These are phyloP conservation scores for Neurospora sp. DNA, from an alignment of 495 filamentous ascomycete species.

Conservation along the genomic window DNA sequence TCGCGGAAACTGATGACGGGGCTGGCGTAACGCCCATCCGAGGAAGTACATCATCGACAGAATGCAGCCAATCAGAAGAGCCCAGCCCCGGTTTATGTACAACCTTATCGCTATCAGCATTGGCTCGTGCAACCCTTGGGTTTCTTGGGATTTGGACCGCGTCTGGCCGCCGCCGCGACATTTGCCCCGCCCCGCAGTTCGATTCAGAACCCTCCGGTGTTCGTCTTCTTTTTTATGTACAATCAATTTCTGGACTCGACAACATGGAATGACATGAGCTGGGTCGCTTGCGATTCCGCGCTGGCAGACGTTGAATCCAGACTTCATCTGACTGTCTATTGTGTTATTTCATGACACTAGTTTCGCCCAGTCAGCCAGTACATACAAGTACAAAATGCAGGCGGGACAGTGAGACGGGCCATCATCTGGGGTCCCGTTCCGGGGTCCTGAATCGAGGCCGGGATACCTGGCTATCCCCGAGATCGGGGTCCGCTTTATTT, in stretches of 20 bases:
- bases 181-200: neutral
- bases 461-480: neutral
- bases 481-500: neutral
- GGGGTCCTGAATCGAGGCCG: neutral
- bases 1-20: neutral
- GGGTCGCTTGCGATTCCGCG: neutral
- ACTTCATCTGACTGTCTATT: neutral
- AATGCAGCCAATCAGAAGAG: neutral
- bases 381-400: neutral
- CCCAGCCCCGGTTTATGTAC: neutral
- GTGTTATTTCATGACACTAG: neutral
- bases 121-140: neutral
- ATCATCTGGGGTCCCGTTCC: neutral
- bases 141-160: neutral
- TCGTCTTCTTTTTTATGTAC: neutral
- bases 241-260: neutral
- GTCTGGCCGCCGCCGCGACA: neutral
- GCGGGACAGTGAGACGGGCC: neutral
- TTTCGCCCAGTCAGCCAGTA: neutral
- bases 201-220: neutral
- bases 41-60: neutral
- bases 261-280: neutral
- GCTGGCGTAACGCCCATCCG: neutral
- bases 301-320: neutral
- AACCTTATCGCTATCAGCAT: neutral